Evolutionary conservation across 306 rosid species (phyloP), one percentile per base, ranked within the genome.

Genomic region (Cyclanthera cordifolia): DNA sequence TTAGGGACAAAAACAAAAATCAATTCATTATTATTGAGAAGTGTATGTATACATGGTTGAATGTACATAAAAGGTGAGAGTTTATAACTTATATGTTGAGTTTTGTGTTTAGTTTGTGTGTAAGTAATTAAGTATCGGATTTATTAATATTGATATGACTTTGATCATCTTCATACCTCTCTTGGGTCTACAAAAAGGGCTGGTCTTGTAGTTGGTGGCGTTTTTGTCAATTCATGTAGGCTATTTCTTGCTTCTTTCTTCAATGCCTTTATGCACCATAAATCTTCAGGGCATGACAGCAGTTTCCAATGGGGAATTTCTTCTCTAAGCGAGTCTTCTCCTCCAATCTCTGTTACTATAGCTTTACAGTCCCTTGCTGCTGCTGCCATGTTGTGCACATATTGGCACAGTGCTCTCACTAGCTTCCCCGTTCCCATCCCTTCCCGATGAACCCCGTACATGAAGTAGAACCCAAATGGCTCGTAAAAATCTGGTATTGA

Each of bases 101-200:
- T 61, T 39, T 11, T 61, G 9, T 49, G 68, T 39, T 37, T 37
- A 11, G 68, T 61, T 39, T 61, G 68, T 39, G 67, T 32, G 39
- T 59, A 57, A 57, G 23, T 59, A 32, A 59, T 37, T 59, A 34
- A 59, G 67, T 59, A 8, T 59, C 47, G 25, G 68, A 37, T 61
- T 61, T 61, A 61, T 61, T 61, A 61, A 19, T 61, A 61, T 5
- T 61, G 50, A 19, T 61, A 61, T 19, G 68, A 61, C 48, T 65
- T 65, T 45, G 34, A 23, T 23, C 23, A 23, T 23, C 23, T 45
- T 65, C 84, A 90, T 57, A 89, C 95, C 77, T 93, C 98, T 81
- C 98, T 89, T 49, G 98, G 98, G 87, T 93, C 98, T 71, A 93
- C 96, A 85, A 93, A 93, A 78, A 93, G 96, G 72, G 94, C 65